Percentiles rank a stretch among this genome's conserved stretches.
These are phyloP conservation scores for Moesziomyces sp. DNA, from an alignment of 1,284 basidiomycete genomes.

Conservation along the genomic window DNA sequence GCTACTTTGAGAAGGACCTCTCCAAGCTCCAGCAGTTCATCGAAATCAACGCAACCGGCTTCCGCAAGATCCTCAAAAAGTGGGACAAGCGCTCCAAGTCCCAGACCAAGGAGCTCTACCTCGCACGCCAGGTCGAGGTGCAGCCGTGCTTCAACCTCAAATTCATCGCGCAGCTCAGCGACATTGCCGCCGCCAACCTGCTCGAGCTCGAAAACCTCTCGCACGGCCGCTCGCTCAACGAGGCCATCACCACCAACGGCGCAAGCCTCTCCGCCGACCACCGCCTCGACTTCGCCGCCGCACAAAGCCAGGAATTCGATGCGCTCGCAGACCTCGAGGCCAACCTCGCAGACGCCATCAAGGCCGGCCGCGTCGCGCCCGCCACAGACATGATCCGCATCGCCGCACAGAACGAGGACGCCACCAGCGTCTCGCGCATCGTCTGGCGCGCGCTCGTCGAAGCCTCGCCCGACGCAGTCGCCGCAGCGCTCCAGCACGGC, in stretches of 20 bases:
- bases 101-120: constrained; percentile 93
- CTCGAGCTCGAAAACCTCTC: constrained; percentile 83
- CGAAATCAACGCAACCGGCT: constrained; percentile 96
- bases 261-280: constrained; percentile 54
- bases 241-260: constrained; percentile 22
- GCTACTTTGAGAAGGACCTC: constrained; percentile 93
- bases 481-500: constrained; percentile 52
- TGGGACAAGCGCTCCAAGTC: constrained; percentile 97
- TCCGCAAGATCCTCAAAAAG: constrained; percentile 98
- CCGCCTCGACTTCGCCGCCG: constrained; percentile 64
- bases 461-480: constrained; percentile 49
- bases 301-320: constrained; percentile 54
- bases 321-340: constrained; percentile 62
- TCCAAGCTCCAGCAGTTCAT: constrained; percentile 96
- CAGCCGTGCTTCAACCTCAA: constrained; percentile 85
- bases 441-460: constrained; percentile 65
- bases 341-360: constrained; percentile 55
- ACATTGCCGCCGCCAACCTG: constrained; percentile 91
- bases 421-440: constrained; percentile 58
- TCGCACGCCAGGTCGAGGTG: constrained; percentile 95
- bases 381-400: constrained; percentile 58
- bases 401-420: constrained; percentile 54
- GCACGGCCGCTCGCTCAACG: constrained; percentile 48
- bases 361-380: constrained; percentile 46
- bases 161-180: constrained; percentile 94